A percentile compares a stretch with the other conserved stretches of the same genome.
phyloP scores from a whole-genome alignment of 495 filamentous ascomycete species.

The Penicillium fimorum region DNA sequence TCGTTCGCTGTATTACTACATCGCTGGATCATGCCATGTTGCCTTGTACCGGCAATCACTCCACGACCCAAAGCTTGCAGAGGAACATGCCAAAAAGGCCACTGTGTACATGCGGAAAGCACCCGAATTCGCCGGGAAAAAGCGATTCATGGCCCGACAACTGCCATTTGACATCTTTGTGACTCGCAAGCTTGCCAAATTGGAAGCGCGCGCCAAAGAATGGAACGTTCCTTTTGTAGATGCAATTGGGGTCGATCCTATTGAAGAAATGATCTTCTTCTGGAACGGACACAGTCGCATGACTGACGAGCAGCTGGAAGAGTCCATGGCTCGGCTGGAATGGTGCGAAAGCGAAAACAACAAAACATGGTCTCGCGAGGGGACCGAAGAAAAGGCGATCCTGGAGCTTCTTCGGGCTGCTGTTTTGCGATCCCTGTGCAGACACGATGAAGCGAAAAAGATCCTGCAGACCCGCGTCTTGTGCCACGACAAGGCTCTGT shows the following conservation, averaged over 20 bases:
- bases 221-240: slow-evolving; percentile 71
- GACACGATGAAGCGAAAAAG: slow-evolving; percentile 60
- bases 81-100: slow-evolving; percentile 60
- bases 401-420: slow-evolving; percentile 65
- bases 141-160: slow-evolving; percentile 83
- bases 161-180: slow-evolving; percentile 91
- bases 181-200: slow-evolving; percentile 80
- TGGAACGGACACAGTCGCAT: slow-evolving; percentile 86
- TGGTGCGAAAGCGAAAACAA: slow-evolving; percentile 64
- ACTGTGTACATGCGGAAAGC: slow-evolving; percentile 68
- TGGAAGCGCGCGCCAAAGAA: slow-evolving; percentile 75
- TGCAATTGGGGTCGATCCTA: slow-evolving; percentile 76
- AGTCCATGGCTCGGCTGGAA: slow-evolving; percentile 58
- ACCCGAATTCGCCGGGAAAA: slow-evolving; percentile 75
- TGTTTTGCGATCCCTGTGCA: slow-evolving; percentile 60
- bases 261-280: slow-evolving; percentile 94
- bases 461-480: slow-evolving; percentile 61
- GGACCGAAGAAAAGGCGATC: slow-evolving; percentile 72
- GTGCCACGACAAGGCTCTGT: slow-evolving; percentile 59
- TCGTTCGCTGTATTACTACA: slow-evolving; percentile 85
- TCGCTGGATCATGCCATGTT: slow-evolving; percentile 72
- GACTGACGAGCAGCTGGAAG: slow-evolving; percentile 60
- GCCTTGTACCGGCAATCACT: slow-evolving; percentile 69
- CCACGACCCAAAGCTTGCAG: slow-evolving; percentile 49
- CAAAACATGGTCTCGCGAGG: slow-evolving; percentile 55